Evolutionary conservation across 768 basidiomycete species (phyloP), one percentile per base, ranked within the genome.

Genomic region (Multifurca ochricompacta): DNA sequence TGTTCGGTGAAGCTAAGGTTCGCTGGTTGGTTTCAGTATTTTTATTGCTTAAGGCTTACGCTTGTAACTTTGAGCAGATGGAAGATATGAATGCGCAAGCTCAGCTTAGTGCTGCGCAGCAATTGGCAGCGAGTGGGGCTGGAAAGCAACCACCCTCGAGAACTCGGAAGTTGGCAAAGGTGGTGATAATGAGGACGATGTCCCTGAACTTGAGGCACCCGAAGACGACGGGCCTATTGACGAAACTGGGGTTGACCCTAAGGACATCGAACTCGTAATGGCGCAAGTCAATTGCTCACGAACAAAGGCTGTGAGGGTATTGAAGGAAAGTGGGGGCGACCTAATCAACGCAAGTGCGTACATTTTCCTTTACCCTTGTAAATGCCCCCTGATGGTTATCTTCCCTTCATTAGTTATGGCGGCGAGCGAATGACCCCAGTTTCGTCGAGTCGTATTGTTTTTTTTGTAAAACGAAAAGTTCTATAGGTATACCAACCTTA

Each of bases 1-100:
- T 99, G 60, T 99, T 98, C 65, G 96, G 96, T 60, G 96, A 98
- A 77, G 94, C 90, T 51, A 92, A 92, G 82, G 86, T 86, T 43
- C 57, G 64, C 56, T 58, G 14, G 30, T 56, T 58, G 14, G 30
- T 50, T 32, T 10, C 9, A 18, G 10, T 18, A 23, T 30, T 40
- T n/a, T 25, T 27, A 47, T 41, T 13, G 9, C n/a, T 37, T 13
- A 10, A 56, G 10, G 21, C 31, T 28, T 6, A 36, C 19, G 14
- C 25, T 42, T 35, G 14, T 39, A 30, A 35, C 36, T 6, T 34
- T 28, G 28, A 35, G 3, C 59, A 89, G 87, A 83, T 90, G 61
- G 91, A 93, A 73, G 90, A 92, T 65, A 85, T 88, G 81, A 90
- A 85, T 72, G 77, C 83, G 16, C 81, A 85, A 63, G 83, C 85